A percentile compares a stretch with the other conserved stretches of the same genome.
Evolutionary conservation across 805 yeast genomes (phyloP).

Genomic region (Candida patagonica): DNA sequence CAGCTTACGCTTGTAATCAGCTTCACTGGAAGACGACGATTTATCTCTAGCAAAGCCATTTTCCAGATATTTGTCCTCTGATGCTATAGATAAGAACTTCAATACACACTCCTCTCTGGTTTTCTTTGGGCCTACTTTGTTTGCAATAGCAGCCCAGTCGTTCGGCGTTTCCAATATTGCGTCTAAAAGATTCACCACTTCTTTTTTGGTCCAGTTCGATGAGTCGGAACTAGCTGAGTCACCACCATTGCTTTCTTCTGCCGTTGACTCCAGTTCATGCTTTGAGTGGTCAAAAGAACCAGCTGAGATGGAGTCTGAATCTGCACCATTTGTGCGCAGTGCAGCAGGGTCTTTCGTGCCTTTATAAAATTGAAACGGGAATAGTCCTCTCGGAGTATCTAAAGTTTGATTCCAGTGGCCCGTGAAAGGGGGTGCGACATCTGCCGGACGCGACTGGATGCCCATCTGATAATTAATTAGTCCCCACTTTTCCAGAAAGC

Average conservation of each 20-base stretch:
- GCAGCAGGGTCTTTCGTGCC: constrained; percentile 2
- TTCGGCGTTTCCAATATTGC: constrained; percentile 54
- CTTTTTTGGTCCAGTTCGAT: constrained; percentile 57
- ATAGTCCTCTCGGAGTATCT: constrained; percentile 87
- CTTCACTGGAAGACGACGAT: background rate
- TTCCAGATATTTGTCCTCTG: constrained; percentile 65
- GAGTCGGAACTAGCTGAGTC: background rate
- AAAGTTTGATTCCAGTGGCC: constrained; percentile 90
- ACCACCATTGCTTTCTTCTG: constrained; percentile 9
- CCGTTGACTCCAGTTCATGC: too few species aligned
- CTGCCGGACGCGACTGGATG: constrained; percentile 60
- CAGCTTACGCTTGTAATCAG: constrained; percentile 30
- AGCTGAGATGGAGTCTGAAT: constrained; percentile 10
- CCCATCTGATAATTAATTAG: constrained; percentile 78
- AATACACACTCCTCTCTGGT: constrained; percentile 73
- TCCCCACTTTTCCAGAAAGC: constrained; percentile 86
- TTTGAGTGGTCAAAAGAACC: constrained; percentile 8
- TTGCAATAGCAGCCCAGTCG: constrained; percentile 75
- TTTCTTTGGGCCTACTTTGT: constrained; percentile 49
- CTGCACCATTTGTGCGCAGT: constrained; percentile 8
- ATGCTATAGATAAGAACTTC: constrained; percentile 60
- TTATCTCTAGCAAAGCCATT: constrained; percentile 27
- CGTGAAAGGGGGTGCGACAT: constrained; percentile 88
- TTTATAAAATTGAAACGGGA: constrained; percentile 40
- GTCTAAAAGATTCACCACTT: constrained; percentile 49